These are phyloP conservation scores for Phlebiopsis gigantea DNA, from an alignment of 768 basidiomycete species.

Conservation along the genomic window DNA sequence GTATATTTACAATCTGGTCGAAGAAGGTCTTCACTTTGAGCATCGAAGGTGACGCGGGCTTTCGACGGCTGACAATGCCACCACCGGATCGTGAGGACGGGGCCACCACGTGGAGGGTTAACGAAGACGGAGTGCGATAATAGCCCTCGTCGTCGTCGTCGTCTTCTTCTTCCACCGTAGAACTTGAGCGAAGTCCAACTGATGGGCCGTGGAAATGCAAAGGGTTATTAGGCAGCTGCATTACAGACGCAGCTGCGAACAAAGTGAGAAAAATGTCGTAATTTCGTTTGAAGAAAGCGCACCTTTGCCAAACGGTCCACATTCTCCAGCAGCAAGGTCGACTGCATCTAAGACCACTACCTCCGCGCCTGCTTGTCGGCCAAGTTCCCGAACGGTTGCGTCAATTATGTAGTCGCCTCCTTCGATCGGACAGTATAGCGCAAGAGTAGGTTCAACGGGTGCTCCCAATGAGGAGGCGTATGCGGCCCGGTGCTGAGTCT, in stretches of 20 bases:
- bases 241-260: constrained; percentile 66
- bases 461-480: constrained; percentile 50
- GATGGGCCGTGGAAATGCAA: constrained; percentile 52
- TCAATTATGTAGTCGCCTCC: constrained; percentile 83
- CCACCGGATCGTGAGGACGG: constrained; percentile 18
- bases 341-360: constrained; percentile 80
- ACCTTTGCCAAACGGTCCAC: constrained; percentile 83
- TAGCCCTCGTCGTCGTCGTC: constrained; percentile 38
- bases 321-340: constrained; percentile 84
- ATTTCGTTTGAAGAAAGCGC: constrained; percentile 7
- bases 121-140: constrained; percentile 36
- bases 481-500: constrained; percentile 70
- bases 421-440: constrained; percentile 81
- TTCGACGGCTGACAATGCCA: constrained; percentile 2
- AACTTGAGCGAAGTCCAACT: constrained; percentile 19
- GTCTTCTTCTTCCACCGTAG: constrained; percentile 41
- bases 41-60: constrained; percentile 16
- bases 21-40: constrained; percentile 65
- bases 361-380: constrained; percentile 68
- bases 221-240: constrained; percentile 70
- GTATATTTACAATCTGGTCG: constrained; percentile 68
- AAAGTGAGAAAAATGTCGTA: not conserved
- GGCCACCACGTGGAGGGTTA: constrained; percentile 43
- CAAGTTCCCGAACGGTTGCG: constrained; percentile 73
- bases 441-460: constrained; percentile 75